Conservation (phyloP, 176 grass and related monocot genomes). For the Oryza glumipatula region DNA sequence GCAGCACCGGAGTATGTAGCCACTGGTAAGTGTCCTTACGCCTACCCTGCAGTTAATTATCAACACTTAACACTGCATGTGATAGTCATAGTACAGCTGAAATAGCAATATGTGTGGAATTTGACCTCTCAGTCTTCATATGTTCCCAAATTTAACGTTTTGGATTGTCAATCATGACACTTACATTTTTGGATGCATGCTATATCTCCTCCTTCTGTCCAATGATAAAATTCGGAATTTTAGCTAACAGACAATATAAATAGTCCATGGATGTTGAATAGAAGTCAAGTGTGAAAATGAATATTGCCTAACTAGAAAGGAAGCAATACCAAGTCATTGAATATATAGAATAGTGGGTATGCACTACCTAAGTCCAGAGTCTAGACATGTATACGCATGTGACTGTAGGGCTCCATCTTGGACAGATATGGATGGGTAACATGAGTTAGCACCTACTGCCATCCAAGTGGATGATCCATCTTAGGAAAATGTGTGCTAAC, state of each 20-base stretch:
- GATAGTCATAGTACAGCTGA: neutral
- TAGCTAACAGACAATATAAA: neutral
- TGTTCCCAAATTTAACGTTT: neutral
- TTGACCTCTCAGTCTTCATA: neutral
- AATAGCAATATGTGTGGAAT: neutral
- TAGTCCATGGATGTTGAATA: neutral
- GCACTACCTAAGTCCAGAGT: slow-evolving; percentile 27
- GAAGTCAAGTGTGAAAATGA: neutral
- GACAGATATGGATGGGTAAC: slow-evolving; percentile 2
- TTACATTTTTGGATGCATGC: neutral
- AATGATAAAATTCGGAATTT: neutral
- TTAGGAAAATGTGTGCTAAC: neutral
- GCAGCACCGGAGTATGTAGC: slow-evolving; percentile 90
- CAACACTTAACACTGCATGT: neutral
- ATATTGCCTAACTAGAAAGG: slow-evolving; percentile 10
- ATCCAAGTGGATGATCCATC: neutral
- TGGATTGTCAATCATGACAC: neutral
- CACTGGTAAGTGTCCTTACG: slow-evolving; percentile 66
- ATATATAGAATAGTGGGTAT: slow-evolving; percentile 1
- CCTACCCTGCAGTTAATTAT: neutral
- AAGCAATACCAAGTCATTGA: slow-evolving; percentile 2
- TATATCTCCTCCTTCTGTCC: too few species aligned
- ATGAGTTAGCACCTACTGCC: slow-evolving; percentile 17
- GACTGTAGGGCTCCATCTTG: slow-evolving; percentile 1
- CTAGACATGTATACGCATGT: neutral